phyloP scores from a whole-genome alignment of 2,329 filamentous ascomycete species.

The Escovopsis sp. region DNA sequence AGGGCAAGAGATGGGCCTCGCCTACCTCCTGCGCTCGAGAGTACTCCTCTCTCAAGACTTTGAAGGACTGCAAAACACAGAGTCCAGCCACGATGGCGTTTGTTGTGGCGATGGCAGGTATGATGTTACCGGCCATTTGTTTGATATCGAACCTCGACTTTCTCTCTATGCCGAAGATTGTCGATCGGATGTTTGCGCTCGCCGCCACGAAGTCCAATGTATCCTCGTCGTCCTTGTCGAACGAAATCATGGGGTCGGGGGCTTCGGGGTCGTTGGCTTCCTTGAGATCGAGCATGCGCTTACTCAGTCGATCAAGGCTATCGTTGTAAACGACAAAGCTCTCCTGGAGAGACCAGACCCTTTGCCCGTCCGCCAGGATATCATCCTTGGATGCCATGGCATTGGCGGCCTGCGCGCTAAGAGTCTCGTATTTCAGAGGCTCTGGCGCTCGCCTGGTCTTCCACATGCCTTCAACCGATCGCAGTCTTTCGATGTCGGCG shows the following conservation, averaged over 20 bases:
- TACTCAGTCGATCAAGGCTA: constrained; percentile 63
- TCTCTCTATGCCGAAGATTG: constrained; percentile 73
- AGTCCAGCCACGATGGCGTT: constrained; percentile 92
- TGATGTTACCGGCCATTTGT: constrained; percentile 98
- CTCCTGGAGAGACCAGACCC: constrained; percentile 66
- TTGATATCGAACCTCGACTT: constrained; percentile 96
- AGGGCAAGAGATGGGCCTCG: not conserved
- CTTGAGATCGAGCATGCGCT: constrained; percentile 53
- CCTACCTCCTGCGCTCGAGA: constrained; percentile 58
- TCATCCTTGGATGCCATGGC: constrained; percentile 38
- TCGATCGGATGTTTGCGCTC: constrained; percentile 76
- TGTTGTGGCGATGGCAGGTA: constrained; percentile 93
- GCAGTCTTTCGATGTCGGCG: constrained; percentile 66
- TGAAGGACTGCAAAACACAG: constrained; percentile 85
- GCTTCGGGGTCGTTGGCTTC: constrained; percentile 29
- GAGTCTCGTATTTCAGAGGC: constrained; percentile 51
- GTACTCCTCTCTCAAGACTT: constrained; percentile 64
- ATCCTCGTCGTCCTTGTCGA: constrained; percentile 94
- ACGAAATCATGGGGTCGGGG: constrained; percentile 55
- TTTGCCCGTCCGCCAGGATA: constrained; percentile 53
- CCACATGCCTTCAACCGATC: constrained; percentile 94
- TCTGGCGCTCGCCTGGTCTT: constrained; percentile 63
- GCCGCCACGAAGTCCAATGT: constrained; percentile 90
- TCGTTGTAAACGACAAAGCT: constrained; percentile 78
- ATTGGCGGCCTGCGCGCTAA: constrained; percentile 37